A percentile compares a stretch with the other conserved stretches of the same genome.
phyloP scores from a whole-genome alignment of 306 rosid species.

The Nissolia schottii region DNA sequence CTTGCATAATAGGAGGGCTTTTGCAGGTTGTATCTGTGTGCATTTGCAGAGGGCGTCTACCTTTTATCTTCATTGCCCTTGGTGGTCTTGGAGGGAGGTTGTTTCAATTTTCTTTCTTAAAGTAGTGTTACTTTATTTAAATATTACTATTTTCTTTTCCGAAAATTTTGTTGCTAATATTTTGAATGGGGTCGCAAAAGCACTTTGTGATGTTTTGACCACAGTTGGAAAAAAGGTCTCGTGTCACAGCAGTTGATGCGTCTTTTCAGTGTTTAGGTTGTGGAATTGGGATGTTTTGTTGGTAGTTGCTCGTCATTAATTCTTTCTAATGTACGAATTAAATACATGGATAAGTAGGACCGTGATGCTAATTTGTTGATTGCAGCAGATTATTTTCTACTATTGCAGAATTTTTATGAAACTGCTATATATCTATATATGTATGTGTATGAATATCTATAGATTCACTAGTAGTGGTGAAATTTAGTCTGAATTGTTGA shows the following conservation, averaged over 20 bases:
- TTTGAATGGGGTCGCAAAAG: background rate
- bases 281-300: constrained; percentile 9
- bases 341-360: background rate
- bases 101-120: constrained; percentile 4
- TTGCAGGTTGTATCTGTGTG: constrained; percentile 14
- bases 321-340: constrained; percentile 2
- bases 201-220: constrained; percentile 3
- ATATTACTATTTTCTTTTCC: background rate
- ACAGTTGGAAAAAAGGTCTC: background rate
- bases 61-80: constrained; percentile 13
- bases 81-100: constrained; percentile 16
- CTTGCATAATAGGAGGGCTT: background rate
- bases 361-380: background rate
- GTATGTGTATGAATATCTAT: no score
- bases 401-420: no score
- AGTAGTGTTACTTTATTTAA: background rate
- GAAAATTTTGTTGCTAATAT: constrained; percentile 3
- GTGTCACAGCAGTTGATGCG: constrained; percentile 18
- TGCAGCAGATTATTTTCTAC: background rate
- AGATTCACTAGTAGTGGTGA: no score
- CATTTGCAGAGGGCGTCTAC: constrained; percentile 27
- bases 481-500: no score
- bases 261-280: constrained; percentile 26
- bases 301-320: background rate
- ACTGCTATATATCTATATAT: no score